A percentile compares a stretch with the other conserved stretches of the same genome.
Evolutionary conservation across 73 alveolate genomes (phyloP).

Genomic region (Tetrahymena borealis): DNA sequence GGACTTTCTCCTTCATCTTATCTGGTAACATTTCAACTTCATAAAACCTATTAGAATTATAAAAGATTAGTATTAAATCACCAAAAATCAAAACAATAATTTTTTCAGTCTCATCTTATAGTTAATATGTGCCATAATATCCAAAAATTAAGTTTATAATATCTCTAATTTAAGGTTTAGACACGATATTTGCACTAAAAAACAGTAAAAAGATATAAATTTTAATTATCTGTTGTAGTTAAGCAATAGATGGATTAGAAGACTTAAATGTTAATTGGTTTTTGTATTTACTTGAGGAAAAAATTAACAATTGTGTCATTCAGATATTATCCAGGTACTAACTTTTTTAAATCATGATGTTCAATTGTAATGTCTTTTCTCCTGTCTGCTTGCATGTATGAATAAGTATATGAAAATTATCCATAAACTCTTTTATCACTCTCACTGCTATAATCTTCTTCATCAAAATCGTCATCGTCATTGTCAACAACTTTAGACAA

Average conservation of each 20-base stretch:
- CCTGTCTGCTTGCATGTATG: background rate
- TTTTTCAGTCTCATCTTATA: background rate
- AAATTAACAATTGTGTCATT: conserved; percentile 38
- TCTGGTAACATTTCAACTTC: conserved; percentile 22
- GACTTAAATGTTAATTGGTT: no score
- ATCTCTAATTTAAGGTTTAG: no score
- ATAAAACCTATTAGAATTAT: background rate
- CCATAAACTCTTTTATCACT: background rate
- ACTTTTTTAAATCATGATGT: conserved; percentile 31
- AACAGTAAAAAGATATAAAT: no score
- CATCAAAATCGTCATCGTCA: background rate
- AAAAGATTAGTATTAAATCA: background rate
- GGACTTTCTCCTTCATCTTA: background rate
- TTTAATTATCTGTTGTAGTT: no score
- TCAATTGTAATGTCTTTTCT: conserved; percentile 16
- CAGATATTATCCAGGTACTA: conserved; percentile 31
- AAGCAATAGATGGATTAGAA: no score
- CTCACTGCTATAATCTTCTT: background rate
- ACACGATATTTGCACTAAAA: no score
- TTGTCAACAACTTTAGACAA: background rate
- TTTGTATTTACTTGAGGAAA: conserved; percentile 7
- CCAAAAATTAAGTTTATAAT: no score
- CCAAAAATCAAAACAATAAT: background rate
- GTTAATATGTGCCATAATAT: no score
- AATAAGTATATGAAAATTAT: conserved; percentile 9